phyloP scores from a whole-genome alignment of 352 stramenopile genomes.

The Elongisporangium anandrum region DNA sequence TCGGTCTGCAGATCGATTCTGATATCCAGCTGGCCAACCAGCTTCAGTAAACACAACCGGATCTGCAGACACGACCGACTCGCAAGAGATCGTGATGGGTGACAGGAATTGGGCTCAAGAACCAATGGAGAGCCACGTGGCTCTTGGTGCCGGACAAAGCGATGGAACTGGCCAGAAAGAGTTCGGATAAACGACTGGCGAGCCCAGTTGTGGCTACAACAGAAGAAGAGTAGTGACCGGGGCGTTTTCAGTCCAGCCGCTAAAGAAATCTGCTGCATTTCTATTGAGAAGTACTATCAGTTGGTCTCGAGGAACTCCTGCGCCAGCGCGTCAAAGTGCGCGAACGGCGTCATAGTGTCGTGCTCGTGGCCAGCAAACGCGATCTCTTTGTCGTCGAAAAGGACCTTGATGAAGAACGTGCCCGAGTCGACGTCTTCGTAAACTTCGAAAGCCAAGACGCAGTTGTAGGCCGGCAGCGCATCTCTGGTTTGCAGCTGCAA shows the following conservation, averaged over 20 bases:
- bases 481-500: constrained; percentile 29
- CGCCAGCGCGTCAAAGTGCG: constrained; percentile 33
- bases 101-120: too few species aligned
- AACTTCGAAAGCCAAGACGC: constrained; percentile 42
- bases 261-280: neutral
- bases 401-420: constrained; percentile 26
- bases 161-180: too few species aligned
- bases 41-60: neutral
- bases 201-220: neutral
- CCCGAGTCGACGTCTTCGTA: constrained; percentile 22
- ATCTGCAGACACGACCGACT: neutral
- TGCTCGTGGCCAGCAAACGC: constrained; percentile 25
- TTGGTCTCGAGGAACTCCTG: constrained; percentile 24
- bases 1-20: neutral
- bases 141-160: too few species aligned
- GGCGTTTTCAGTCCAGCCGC: neutral
- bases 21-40: neutral
- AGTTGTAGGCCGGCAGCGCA: constrained; percentile 34
- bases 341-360: constrained; percentile 31
- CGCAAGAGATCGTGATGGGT: neutral
- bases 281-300: neutral
- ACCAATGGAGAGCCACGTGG: too few species aligned
- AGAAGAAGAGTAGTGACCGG: neutral
- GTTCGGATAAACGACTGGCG: neutral
- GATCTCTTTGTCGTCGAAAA: constrained; percentile 34